Conservation (phyloP, 495 filamentous ascomycete species). For the Apodospora peruviana region DNA sequence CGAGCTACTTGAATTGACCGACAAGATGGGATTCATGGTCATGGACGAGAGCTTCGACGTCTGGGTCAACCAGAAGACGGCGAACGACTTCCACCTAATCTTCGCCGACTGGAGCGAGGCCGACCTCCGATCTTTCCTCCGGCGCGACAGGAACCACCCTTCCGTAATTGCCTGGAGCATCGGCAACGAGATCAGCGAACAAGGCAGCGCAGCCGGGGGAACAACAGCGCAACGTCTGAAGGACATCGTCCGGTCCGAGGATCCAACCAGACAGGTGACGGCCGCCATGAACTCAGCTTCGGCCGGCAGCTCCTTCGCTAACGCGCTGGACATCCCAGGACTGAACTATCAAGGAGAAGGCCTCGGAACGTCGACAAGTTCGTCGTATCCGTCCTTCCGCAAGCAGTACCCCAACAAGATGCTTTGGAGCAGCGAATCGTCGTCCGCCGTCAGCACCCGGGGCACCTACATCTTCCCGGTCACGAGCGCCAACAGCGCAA, state of each 20-base stretch:
- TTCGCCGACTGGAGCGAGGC: conserved; percentile 44
- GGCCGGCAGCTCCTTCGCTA: conserved; percentile 24
- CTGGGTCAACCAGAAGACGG: conserved; percentile 36
- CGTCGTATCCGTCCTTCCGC: conserved; percentile 29
- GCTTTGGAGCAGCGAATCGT: conserved; percentile 38
- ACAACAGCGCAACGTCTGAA: conserved; percentile 24
- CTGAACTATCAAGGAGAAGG: conserved; percentile 50
- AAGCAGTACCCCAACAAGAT: conserved; percentile 36
- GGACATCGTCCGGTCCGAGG: conserved; percentile 32
- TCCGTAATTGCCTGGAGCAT: conserved; percentile 44
- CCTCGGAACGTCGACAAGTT: conserved; percentile 22
- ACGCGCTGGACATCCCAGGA: conserved; percentile 35
- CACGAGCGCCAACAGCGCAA: conserved; percentile 23
- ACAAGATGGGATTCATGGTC: conserved; percentile 53
- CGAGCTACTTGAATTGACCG: conserved; percentile 52
- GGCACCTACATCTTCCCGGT: conserved; percentile 49
- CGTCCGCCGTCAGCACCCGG: conserved; percentile 37
- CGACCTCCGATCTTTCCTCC: conserved; percentile 40
- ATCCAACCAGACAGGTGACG: conserved; percentile 34
- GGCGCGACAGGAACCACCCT: conserved; percentile 47
- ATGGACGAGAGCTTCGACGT: conserved; percentile 48
- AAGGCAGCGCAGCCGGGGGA: conserved; percentile 22
- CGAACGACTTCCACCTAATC: conserved; percentile 42
- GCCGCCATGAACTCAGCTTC: conserved; percentile 34
- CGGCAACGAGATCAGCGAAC: conserved; percentile 45